Percentiles rank a stretch among this genome's conserved stretches.
These are phyloP conservation scores for Apodospora peruviana DNA, from an alignment of 495 filamentous ascomycete species.

Conservation along the genomic window DNA sequence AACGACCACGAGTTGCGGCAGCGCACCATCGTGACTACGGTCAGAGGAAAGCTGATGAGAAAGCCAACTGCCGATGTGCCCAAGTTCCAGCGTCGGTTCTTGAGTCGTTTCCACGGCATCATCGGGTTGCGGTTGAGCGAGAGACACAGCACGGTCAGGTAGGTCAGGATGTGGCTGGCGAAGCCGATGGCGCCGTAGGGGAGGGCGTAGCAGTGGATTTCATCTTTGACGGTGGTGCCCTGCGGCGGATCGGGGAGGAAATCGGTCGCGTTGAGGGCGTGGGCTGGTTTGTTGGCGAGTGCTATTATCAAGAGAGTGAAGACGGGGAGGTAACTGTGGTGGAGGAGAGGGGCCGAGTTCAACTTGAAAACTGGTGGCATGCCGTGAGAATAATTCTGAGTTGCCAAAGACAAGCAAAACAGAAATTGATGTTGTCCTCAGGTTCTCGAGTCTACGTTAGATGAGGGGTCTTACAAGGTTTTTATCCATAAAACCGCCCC, in stretches of 20 bases:
- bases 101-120: slow-evolving; percentile 9
- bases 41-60: slow-evolving; percentile 10
- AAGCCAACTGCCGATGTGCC: slow-evolving; percentile 13
- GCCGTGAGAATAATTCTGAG: too few relatives aligned
- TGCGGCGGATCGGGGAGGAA: slow-evolving; percentile 9
- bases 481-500: too few relatives aligned
- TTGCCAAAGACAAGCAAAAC: too few relatives aligned
- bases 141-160: slow-evolving; percentile 25
- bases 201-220: slow-evolving; percentile 31
- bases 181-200: slow-evolving; percentile 34
- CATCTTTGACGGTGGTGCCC: slow-evolving; percentile 11
- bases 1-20: slow-evolving; percentile 29
- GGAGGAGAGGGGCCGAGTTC: too few relatives aligned
- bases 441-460: too few relatives aligned
- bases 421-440: too few relatives aligned
- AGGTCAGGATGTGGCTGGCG: slow-evolving; percentile 28
- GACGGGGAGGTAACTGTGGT: too few relatives aligned
- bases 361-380: too few relatives aligned
- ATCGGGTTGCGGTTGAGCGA: slow-evolving; percentile 11
- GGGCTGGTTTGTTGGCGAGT: background rate
- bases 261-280: slow-evolving; percentile 4
- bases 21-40: slow-evolving; percentile 21
- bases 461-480: too few relatives aligned
- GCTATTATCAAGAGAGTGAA: background rate
- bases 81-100: slow-evolving; percentile 12